Conservation (phyloP, 78 protist genomes). For the Ministeria vibrans region DNA sequence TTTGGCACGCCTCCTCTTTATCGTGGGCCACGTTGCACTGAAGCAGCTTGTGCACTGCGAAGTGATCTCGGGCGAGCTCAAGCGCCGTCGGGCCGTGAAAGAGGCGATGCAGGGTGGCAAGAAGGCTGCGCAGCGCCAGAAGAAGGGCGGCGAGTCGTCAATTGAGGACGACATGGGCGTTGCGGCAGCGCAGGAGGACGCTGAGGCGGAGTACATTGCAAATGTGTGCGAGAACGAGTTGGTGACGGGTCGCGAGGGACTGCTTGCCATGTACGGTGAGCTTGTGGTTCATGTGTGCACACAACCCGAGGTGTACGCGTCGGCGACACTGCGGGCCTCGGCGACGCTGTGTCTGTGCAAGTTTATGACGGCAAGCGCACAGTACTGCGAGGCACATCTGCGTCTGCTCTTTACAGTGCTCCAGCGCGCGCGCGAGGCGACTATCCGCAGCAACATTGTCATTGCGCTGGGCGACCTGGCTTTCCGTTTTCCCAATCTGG, state of each 20-base stretch:
- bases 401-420: slow-evolving; percentile 58
- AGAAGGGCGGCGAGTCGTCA: not conserved
- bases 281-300: slow-evolving; percentile 42
- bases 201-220: slow-evolving; percentile 28
- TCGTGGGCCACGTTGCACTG: slow-evolving; percentile 56
- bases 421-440: not conserved
- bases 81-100: not conserved
- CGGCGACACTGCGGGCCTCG: slow-evolving; percentile 21
- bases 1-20: slow-evolving; percentile 32
- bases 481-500: slow-evolving; percentile 66
- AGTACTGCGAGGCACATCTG: slow-evolving; percentile 51
- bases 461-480: slow-evolving; percentile 85
- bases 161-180: slow-evolving; percentile 60
- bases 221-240: slow-evolving; percentile 12
- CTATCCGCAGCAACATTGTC: slow-evolving; percentile 69
- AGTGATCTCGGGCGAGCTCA: not conserved
- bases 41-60: slow-evolving; percentile 1
- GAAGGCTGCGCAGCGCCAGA: slow-evolving; percentile 3
- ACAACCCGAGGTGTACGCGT: not conserved
- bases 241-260: not conserved
- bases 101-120: not conserved
- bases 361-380: slow-evolving; percentile 51
- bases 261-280: slow-evolving; percentile 56
- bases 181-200: slow-evolving; percentile 49
- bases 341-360: slow-evolving; percentile 70